A percentile compares a stretch with the other conserved stretches of the same genome.
Conservation (phyloP, 495 filamentous ascomycete species). For the Darksidea phi region DNA sequence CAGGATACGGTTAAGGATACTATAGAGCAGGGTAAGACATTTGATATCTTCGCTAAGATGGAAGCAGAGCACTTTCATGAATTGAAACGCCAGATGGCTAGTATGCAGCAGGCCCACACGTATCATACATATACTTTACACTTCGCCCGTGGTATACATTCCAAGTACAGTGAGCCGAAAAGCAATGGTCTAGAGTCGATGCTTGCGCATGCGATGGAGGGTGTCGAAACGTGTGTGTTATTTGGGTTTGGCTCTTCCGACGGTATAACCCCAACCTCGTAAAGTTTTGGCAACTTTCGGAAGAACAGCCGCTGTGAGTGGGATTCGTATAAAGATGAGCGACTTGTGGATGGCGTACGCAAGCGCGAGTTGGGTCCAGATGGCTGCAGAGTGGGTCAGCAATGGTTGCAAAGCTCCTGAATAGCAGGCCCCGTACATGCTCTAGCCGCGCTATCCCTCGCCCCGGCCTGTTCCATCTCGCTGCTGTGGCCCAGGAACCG, state of each 20-base stretch:
- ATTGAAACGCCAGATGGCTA: no score
- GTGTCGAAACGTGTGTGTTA: no score
- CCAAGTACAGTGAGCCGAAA: no score
- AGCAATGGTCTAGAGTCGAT: no score
- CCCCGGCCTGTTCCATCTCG: constrained; percentile 35
- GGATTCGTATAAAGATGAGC: constrained; percentile 92
- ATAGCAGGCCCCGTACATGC: constrained; percentile 54
- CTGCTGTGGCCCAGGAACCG: constrained; percentile 42
- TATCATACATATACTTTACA: no score
- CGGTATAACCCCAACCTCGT: constrained; percentile 78
- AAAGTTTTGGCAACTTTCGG: constrained; percentile 85
- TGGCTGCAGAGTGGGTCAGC: constrained; percentile 47
- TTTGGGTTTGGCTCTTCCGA: constrained; percentile 62
- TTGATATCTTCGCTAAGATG: no score
- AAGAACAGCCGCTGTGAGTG: constrained; percentile 81
- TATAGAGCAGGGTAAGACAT: no score
- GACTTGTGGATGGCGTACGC: constrained; percentile 98
- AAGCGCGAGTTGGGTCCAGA: constrained; percentile 87
- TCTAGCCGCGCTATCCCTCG: constrained; percentile 45
- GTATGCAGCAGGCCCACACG: no score
- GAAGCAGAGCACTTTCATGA: no score
- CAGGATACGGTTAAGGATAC: no score
- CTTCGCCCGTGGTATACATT: no score
- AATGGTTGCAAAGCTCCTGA: constrained; percentile 2
- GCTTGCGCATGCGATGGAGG: no score